Percentiles rank a stretch among this genome's conserved stretches.
phyloP scores from a whole-genome alignment of 768 basidiomycete genomes.

The Boletus insuetus region DNA sequence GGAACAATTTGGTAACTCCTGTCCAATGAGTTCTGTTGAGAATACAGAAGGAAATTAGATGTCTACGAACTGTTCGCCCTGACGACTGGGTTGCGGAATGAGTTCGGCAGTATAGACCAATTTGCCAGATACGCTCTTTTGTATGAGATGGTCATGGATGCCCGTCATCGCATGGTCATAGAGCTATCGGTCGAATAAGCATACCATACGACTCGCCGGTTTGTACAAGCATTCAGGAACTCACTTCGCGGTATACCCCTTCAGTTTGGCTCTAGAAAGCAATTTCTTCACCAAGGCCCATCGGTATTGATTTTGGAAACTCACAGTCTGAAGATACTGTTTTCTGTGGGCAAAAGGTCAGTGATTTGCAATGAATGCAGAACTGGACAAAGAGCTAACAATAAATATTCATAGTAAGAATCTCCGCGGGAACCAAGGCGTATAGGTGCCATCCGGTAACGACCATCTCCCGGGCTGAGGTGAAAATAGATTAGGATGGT shows the following conservation, averaged over 20 bases:
- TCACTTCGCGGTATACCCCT: slow-evolving; percentile 69
- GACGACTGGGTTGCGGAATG: slow-evolving; percentile 47
- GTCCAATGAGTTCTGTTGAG: slow-evolving; percentile 5
- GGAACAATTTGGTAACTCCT: slow-evolving; percentile 75
- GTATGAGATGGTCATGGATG: slow-evolving; percentile 72
- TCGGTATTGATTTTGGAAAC: slow-evolving; percentile 2
- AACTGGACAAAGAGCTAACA: slow-evolving; percentile 44
- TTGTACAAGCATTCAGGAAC: slow-evolving; percentile 14
- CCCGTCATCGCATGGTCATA: slow-evolving; percentile 85
- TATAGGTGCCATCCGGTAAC: slow-evolving; percentile 66
- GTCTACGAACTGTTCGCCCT: slow-evolving; percentile 35
- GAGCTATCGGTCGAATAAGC: slow-evolving; percentile 53
- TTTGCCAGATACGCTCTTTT: slow-evolving; percentile 53
- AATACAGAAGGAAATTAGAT: not conserved
- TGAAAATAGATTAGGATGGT: slow-evolving; percentile 11
- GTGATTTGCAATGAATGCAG: not conserved
- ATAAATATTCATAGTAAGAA: slow-evolving; percentile 89
- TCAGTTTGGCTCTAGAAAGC: slow-evolving; percentile 64
- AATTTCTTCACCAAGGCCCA: not conserved
- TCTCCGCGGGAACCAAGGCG: slow-evolving; percentile 91
- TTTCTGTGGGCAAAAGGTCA: slow-evolving; percentile 20
- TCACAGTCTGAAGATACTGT: slow-evolving; percentile 33
- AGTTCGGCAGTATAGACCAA: slow-evolving; percentile 84
- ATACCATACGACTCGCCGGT: not conserved
- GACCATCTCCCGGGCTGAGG: slow-evolving; percentile 47